phyloP scores from a whole-genome alignment of 768 basidiomycete genomes.

The Coprinopsis sp. region DNA sequence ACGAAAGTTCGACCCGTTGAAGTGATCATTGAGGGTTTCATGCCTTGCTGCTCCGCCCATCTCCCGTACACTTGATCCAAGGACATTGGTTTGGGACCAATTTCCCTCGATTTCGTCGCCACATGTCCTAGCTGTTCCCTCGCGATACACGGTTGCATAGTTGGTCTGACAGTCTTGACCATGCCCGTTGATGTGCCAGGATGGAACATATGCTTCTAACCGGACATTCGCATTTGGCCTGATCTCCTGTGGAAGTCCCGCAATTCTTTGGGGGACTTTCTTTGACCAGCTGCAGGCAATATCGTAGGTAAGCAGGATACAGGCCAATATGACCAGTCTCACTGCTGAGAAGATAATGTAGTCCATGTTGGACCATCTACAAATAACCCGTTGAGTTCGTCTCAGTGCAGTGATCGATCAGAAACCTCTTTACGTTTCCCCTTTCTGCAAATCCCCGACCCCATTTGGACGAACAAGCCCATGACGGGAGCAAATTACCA shows the following conservation, averaged over 20 bases:
- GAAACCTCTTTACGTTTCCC: conserved; percentile 25
- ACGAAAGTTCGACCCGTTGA: conserved; percentile 23
- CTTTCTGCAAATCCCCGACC: conserved; percentile 27
- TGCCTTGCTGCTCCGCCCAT: conserved; percentile 31
- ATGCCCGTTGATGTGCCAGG: conserved; percentile 27
- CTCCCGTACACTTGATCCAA: conserved; percentile 26
- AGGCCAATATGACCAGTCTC: background rate
- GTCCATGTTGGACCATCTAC: conserved; percentile 34
- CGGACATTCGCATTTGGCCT: background rate
- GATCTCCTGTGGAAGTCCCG: conserved; percentile 11
- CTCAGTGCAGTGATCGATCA: background rate
- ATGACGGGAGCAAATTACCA: conserved; percentile 21
- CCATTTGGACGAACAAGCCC: conserved; percentile 20
- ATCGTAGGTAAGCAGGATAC: conserved; percentile 26
- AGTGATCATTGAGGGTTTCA: conserved; percentile 24
- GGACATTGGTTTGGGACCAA: conserved; percentile 24
- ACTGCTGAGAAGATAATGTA: conserved; percentile 25
- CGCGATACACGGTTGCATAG: conserved; percentile 19
- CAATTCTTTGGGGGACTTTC: conserved; percentile 15
- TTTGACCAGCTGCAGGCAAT: conserved; percentile 29
- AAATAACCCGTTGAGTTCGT: conserved; percentile 7
- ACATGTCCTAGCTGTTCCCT: conserved; percentile 26
- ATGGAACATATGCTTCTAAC: conserved; percentile 13
- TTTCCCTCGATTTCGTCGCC: conserved; percentile 30
- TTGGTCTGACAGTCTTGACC: conserved; percentile 16